These are phyloP conservation scores for Penicillium canariense DNA, from an alignment of 495 filamentous ascomycete genomes.

Conservation along the genomic window DNA sequence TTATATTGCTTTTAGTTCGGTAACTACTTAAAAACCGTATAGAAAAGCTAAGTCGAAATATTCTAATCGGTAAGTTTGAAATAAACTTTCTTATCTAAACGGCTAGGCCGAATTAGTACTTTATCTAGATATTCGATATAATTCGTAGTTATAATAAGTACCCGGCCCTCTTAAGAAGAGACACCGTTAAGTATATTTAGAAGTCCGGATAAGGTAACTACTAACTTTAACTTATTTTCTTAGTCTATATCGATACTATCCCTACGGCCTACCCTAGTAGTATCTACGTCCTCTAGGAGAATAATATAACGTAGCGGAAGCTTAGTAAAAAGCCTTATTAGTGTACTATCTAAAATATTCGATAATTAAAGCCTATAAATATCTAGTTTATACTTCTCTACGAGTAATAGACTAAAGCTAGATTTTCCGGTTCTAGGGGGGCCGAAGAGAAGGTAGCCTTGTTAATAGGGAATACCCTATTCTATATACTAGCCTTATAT, in stretches of 20 bases:
- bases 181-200: constrained; percentile 79
- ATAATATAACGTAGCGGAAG: constrained; percentile 61
- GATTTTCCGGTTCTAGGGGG: constrained; percentile 41
- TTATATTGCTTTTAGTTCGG: constrained; percentile 5
- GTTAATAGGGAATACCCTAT: constrained; percentile 46
- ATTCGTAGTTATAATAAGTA: constrained; percentile 85
- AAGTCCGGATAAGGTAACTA: constrained; percentile 64
- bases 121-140: constrained; percentile 70
- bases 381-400: constrained; percentile 58
- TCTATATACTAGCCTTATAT: constrained; percentile 68
- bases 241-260: constrained; percentile 7
- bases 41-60: constrained; percentile 11
- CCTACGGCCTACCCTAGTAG: constrained; percentile 40
- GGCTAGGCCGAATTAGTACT: constrained; percentile 66
- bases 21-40: constrained; percentile 5
- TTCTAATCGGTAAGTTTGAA: constrained; percentile 11
- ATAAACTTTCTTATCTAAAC: constrained; percentile 49
- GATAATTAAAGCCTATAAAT: constrained; percentile 52
- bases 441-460: constrained; percentile 37
- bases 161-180: constrained; percentile 68
- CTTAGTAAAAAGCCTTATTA: constrained; percentile 48
- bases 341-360: constrained; percentile 30
- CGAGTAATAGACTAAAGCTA: constrained; percentile 50
- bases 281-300: constrained; percentile 67
- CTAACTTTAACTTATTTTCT: constrained; percentile 59